Conservation (phyloP, 441 rosid genomes). For the Manihot esculenta region DNA sequence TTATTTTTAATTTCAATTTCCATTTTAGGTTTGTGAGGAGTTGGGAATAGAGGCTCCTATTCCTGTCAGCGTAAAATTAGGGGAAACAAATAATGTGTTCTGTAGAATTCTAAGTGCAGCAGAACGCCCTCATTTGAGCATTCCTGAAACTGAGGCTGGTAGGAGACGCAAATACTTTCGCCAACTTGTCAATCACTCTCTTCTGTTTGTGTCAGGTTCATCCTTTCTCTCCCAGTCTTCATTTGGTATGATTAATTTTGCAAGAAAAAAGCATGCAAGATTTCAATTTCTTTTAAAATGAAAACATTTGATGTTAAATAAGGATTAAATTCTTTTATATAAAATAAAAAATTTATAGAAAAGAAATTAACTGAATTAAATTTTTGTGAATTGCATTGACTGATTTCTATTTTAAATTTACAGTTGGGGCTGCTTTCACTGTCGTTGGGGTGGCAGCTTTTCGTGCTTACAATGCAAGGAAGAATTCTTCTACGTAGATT, state of each 20-base stretch:
- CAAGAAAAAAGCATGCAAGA: too few relatives aligned
- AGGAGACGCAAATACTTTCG: constrained; percentile 74
- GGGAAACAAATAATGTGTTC: constrained; percentile 73
- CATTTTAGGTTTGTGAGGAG: constrained; percentile 73
- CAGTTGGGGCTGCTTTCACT: constrained; percentile 88
- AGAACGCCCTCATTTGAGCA: constrained; percentile 80
- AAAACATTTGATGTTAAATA: too few relatives aligned
- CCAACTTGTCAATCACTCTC: constrained; percentile 80
- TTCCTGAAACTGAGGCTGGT: constrained; percentile 92
- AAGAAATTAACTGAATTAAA: neutral
- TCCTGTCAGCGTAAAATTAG: constrained; percentile 66
- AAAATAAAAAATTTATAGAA: too few relatives aligned
- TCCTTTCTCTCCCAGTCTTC: constrained; percentile 3
- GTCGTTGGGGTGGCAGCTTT: constrained; percentile 82
- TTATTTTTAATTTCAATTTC: constrained; percentile 6
- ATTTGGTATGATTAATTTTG: too few relatives aligned
- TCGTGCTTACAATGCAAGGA: constrained; percentile 71
- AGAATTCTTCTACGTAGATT: constrained; percentile 55
- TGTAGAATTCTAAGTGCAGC: constrained; percentile 72
- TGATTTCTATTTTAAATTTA: constrained; percentile 23
- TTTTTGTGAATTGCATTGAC: constrained; percentile 15
- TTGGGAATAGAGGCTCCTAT: constrained; percentile 93
- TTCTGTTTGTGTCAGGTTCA: constrained; percentile 78
- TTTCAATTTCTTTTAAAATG: too few relatives aligned
- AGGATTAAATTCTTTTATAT: too few relatives aligned